Conservation (phyloP, 2,329 filamentous ascomycete genomes). For the Byssochlamys sp. region DNA sequence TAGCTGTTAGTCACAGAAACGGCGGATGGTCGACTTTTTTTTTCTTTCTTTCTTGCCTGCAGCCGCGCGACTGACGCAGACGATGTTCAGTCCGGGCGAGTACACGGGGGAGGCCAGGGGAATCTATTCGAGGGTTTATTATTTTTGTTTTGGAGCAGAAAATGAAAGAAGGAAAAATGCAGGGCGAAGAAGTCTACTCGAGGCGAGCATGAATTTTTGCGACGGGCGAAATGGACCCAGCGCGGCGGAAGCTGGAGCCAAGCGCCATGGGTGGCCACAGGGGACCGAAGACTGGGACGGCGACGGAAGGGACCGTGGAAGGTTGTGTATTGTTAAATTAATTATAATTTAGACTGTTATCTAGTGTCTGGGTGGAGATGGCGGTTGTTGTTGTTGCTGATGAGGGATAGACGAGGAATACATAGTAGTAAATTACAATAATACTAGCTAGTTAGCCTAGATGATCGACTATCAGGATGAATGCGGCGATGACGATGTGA, state of each 20-base stretch:
- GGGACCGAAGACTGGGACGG: not conserved
- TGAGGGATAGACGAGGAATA: not conserved
- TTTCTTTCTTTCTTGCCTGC: not conserved
- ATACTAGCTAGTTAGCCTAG: not conserved
- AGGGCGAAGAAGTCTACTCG: not conserved
- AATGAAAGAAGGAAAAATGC: not conserved
- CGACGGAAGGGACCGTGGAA: not conserved
- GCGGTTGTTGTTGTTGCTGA: not conserved
- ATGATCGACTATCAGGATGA: not conserved
- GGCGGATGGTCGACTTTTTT: not conserved
- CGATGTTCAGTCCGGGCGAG: not conserved
- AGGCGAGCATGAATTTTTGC: not conserved
- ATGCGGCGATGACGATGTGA: not conserved
- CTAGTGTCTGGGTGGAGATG: not conserved
- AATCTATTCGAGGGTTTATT: not conserved
- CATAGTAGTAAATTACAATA: too few species aligned
- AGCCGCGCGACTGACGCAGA: conserved; percentile 1
- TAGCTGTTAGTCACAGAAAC: conserved; percentile 13
- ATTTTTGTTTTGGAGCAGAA: not conserved
- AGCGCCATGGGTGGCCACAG: conserved; percentile 1
- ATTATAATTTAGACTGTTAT: too few species aligned
- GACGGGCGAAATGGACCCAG: not conserved
- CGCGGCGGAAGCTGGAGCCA: not conserved
- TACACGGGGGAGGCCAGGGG: not conserved
- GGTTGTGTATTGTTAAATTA: not conserved